phyloP scores from a whole-genome alignment of 1,284 basidiomycete genomes.

The Ustilago shanxiensis region DNA sequence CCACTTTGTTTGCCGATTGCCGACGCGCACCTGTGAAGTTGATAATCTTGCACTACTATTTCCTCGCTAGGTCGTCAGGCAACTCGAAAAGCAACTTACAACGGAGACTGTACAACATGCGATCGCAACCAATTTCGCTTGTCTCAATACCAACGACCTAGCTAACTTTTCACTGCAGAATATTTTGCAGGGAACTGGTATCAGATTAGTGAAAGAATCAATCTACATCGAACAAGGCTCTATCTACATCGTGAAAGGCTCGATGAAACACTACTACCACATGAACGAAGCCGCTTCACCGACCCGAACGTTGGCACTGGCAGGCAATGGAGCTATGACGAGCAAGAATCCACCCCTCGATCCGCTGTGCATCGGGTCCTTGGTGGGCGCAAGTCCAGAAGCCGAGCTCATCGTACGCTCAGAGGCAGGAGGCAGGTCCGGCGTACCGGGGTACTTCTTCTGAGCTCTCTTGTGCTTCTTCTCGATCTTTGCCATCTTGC shows the following conservation, averaged over 20 bases:
- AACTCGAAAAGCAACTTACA: too few relatives aligned
- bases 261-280: constrained; percentile 7
- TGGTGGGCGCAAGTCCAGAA: not conserved
- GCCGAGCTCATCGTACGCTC: not conserved
- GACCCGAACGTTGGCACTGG: not conserved
- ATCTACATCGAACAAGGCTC: not conserved
- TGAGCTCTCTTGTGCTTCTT: constrained; percentile 16
- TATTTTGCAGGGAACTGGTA: not conserved
- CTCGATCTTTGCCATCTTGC: constrained; percentile 20
- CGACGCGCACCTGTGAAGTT: not conserved
- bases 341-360: constrained; percentile 3
- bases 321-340: constrained; percentile 19
- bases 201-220: too few relatives aligned
- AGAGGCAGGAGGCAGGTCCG: not conserved
- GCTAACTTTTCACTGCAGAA: too few relatives aligned
- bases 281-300: constrained; percentile 15
- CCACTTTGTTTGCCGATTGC: not conserved
- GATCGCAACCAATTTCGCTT: not conserved
- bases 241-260: not conserved
- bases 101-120: too few relatives aligned
- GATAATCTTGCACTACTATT: too few relatives aligned
- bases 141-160: too few relatives aligned
- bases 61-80: too few relatives aligned
- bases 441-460: constrained; percentile 12
- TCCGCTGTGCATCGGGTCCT: constrained; percentile 2